phyloP scores from a whole-genome alignment of 2,329 filamentous ascomycete genomes.

The Penicillium palitans region DNA sequence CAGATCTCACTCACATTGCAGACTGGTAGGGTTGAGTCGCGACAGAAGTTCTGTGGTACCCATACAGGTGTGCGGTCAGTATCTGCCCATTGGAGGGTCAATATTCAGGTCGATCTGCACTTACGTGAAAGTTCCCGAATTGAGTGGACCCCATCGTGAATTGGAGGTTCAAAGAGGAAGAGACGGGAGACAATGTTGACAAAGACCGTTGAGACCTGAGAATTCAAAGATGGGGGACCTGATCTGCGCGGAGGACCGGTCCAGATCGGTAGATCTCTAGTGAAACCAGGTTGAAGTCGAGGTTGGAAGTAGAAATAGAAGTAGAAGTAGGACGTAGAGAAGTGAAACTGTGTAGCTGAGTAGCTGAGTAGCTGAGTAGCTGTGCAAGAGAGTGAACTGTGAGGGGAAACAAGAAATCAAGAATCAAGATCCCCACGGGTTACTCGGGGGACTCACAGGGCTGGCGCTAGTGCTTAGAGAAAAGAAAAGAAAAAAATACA shows the following conservation, averaged over 20 bases:
- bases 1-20: constrained; percentile 70
- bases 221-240: constrained; percentile 8
- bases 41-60: constrained; percentile 69
- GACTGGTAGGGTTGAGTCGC: constrained; percentile 76
- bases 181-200: constrained; percentile 13
- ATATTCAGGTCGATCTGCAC: constrained; percentile 19
- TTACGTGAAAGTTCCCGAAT: constrained; percentile 61
- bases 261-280: constrained; percentile 7
- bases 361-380: not conserved
- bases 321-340: not conserved
- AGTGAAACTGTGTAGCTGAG: not conserved
- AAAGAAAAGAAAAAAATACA: not conserved
- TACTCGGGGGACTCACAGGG: constrained; percentile 13
- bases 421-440: constrained; percentile 1
- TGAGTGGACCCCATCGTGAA: constrained; percentile 52
- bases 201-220: not conserved
- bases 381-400: not conserved
- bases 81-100: constrained; percentile 10
- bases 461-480: constrained; percentile 13
- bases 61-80: constrained; percentile 28
- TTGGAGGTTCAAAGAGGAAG: not conserved
- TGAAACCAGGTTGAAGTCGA: not conserved
- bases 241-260: constrained; percentile 8
- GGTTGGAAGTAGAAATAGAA: not conserved
- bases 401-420: not conserved